phyloP scores from a whole-genome alignment of 2,329 filamentous ascomycete species.

The Emericellopsis cladophorae region DNA sequence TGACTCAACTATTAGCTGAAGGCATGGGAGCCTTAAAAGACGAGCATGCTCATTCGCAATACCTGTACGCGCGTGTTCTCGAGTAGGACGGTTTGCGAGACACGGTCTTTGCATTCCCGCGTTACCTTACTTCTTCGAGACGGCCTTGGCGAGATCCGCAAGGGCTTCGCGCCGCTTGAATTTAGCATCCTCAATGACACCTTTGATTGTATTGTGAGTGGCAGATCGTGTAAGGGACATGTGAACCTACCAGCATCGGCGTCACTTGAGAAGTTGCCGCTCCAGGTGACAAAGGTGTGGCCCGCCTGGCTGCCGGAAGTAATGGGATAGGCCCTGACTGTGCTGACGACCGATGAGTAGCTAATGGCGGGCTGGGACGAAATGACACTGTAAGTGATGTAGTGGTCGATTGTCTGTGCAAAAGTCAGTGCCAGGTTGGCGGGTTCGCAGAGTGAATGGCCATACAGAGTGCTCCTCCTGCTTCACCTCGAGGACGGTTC shows the following conservation, averaged over 20 bases:
- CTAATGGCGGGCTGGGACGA: conserved; percentile 49
- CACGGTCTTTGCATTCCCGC: no score
- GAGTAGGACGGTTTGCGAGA: no score
- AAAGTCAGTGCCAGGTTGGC: background rate
- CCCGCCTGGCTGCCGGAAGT: conserved; percentile 54
- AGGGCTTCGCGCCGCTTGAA: conserved; percentile 65
- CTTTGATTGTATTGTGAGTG: conserved; percentile 19
- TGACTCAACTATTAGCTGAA: no score
- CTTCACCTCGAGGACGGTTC: conserved; percentile 57
- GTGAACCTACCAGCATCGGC: conserved; percentile 7
- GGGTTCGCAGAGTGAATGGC: background rate
- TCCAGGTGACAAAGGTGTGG: conserved; percentile 57
- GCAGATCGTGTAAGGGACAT: background rate
- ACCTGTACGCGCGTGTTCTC: no score
- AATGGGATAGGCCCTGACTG: conserved; percentile 50
- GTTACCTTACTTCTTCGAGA: conserved; percentile 14
- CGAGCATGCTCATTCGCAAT: no score
- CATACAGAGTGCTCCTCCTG: conserved; percentile 62
- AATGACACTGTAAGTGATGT: conserved; percentile 64
- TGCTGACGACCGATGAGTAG: conserved; percentile 56
- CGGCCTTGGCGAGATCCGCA: conserved; percentile 47
- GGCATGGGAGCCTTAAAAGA: no score
- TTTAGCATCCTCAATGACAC: conserved; percentile 62
- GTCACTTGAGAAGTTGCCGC: conserved; percentile 45
- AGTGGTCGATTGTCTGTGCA: conserved; percentile 54